Conservation (phyloP, 352 stramenopile species). For the Phytopythium cucurbitacearum region DNA sequence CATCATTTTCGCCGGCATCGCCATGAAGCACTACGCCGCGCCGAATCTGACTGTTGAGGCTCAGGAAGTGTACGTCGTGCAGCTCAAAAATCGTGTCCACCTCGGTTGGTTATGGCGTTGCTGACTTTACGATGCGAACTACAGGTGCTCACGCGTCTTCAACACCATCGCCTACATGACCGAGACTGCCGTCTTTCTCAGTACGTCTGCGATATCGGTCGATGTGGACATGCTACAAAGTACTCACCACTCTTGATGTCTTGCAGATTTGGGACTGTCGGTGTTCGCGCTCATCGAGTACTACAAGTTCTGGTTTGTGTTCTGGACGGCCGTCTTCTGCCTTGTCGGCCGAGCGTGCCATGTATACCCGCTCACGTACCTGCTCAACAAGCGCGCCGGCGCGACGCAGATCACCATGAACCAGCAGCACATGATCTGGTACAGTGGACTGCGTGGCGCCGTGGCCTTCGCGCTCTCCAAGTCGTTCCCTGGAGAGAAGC, state of each 20-base stretch:
- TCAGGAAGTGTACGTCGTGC: conserved; percentile 63
- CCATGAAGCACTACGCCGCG: conserved; percentile 88
- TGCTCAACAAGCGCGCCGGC: conserved; percentile 65
- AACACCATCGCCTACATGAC: conserved; percentile 89
- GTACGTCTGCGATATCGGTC: conserved; percentile 23
- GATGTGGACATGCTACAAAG: too few relatives aligned
- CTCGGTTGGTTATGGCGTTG: background rate
- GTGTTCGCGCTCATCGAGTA: conserved; percentile 82
- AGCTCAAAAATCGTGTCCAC: too few relatives aligned
- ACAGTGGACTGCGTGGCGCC: conserved; percentile 90
- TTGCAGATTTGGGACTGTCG: conserved; percentile 84
- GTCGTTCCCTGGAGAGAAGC: conserved; percentile 85
- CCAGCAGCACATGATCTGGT: conserved; percentile 94
- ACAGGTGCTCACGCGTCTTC: conserved; percentile 84
- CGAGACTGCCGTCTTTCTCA: conserved; percentile 92
- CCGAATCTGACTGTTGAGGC: conserved; percentile 83
- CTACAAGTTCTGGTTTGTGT: conserved; percentile 82
- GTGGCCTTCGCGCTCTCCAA: conserved; percentile 91
- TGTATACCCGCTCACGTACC: conserved; percentile 83
- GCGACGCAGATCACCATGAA: conserved; percentile 71
- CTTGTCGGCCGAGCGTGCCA: conserved; percentile 79
- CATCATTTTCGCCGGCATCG: conserved; percentile 92
- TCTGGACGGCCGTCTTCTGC: conserved; percentile 85
- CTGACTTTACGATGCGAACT: conserved; percentile 1
- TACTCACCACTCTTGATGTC: background rate